Evolutionary conservation across 1,139 yeast genomes (phyloP), one percentile per base, ranked within the genome.

Genomic region (Blastobotrys buckinghamii): DNA sequence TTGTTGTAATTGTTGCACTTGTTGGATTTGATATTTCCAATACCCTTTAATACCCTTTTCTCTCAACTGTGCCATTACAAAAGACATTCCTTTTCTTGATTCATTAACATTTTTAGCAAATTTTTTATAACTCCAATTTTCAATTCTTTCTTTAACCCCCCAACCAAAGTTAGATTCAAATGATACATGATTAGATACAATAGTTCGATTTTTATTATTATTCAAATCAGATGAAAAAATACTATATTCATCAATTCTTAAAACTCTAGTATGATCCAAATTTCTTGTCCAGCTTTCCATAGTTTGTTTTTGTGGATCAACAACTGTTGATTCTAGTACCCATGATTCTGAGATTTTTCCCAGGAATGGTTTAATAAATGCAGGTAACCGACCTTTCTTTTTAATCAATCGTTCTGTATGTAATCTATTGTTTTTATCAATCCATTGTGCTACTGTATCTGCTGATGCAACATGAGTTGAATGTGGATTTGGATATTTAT

Each of bases 381-480:
- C 68, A 5, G 97, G 97, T 44, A 90, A 72, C 56, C 88, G 74
- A 6, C 97, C 97, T 1, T 79, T 73, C 63, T 92, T 92, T 56
- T 79, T 78, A 50, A 90, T 81, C 42, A 92, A 69, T 58, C 92
- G 76, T 9, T 95, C 86, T 35, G 87, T 80, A 58, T 80, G 77
- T 46, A 89, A 73, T 48, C 81, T 72, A 19, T 95, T 95, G 15
- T 78, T 67, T 0, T 64, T 62, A 56, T 84, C 90, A 27, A 84
- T 73, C 55, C 71, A 67, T 42, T 72, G 72, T 40, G 80, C 81
- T 26, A 86, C 66, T 2, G 96, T 86, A 63, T 92, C 98, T 37
- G 82, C 82, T 13, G 95, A 83, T 42, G 83, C 71, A 13, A 92
- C 97, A 69, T 92, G 97, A n/a, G 79, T 71, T 36, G 97, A 84